Evolutionary conservation across 148 eudicot species (phyloP).

Genomic region (Rhododendron griersonianum): DNA sequence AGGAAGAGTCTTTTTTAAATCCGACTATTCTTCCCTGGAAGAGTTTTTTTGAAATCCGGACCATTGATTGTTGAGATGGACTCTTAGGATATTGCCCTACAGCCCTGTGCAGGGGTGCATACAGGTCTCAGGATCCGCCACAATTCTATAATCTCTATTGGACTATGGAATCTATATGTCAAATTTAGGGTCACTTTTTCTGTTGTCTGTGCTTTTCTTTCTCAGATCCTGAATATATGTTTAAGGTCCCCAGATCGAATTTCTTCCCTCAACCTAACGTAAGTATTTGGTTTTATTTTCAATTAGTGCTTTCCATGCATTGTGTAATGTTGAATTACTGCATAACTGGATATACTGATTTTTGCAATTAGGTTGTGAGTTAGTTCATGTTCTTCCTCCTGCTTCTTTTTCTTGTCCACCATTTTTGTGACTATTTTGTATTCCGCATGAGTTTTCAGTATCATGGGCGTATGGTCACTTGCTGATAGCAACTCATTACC

Average conservation of each 20-base stretch:
- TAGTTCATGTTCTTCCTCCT: background rate
- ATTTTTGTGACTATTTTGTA: background rate
- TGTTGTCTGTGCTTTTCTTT: slow-evolving; percentile 2
- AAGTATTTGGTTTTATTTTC: slow-evolving; percentile 24
- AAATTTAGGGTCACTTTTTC: background rate
- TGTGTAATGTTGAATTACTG: background rate
- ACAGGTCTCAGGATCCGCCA: no score
- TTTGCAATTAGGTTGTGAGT: background rate
- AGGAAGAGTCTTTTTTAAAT: no score
- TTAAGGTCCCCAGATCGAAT: slow-evolving; percentile 71
- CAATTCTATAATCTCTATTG: background rate
- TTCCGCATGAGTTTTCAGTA: background rate
- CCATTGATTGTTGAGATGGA: no score
- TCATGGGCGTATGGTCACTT: background rate
- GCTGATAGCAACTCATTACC: background rate
- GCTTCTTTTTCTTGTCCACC: background rate
- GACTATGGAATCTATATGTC: background rate
- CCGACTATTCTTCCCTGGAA: no score
- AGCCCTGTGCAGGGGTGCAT: no score
- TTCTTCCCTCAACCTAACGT: slow-evolving; percentile 97
- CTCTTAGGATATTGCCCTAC: no score
- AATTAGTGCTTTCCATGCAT: background rate
- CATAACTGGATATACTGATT: background rate
- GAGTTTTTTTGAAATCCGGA: no score
- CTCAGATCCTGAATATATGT: slow-evolving; percentile 82